Evolutionary conservation across 2,329 filamentous ascomycete species (phyloP), one percentile per base, ranked within the genome.

Genomic region (Colletotrichum incanum): DNA sequence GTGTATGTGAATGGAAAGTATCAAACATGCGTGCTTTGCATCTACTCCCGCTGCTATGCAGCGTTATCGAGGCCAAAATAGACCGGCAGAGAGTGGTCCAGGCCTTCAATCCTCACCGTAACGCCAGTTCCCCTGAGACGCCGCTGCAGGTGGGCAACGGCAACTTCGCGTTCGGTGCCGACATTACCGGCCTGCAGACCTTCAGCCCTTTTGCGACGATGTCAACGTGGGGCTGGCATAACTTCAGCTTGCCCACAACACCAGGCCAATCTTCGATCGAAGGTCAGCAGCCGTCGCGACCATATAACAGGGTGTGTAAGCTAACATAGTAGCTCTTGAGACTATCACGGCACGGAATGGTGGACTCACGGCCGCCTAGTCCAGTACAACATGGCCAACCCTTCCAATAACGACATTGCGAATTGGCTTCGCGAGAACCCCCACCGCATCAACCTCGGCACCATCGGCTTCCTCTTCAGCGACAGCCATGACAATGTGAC

Each of bases 71-170:
- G 55, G 76, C 72, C 50, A 71, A 66, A 3, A 81, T 83, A 67
- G 75, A 78, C 45, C 79, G 82, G 58, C 77, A 75, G 23, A 77
- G 77, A 45, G 77, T 84, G 5, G 80, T 85, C 31, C 80, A 76
- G 65, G 76, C 76, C 11, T 87, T 86, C 78, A 89, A 87, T 67
- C 83, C 86, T 43, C 80, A 76, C 56, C 84, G 87, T 23, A 87
- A 84, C 78, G 81, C 80, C 50, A 87, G 83, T 69, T 86, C 86
- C 3, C 75, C 79, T 20, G 84, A 84, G 26, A 90, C 88, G 12
- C 88, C 88, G 0, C 78, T 90, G 47, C 85, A 86, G 73, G 84
- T 87, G 3, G 85, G 84, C 39, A 86, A 86, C 73, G 85, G 85
- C 20, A 85, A 87, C 76, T 85, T 86, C 72, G 85, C 85, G 5